Evolutionary conservation across 305 asterid species (phyloP), one percentile per base, ranked within the genome.

Genomic region (Fraxinus albicans): DNA sequence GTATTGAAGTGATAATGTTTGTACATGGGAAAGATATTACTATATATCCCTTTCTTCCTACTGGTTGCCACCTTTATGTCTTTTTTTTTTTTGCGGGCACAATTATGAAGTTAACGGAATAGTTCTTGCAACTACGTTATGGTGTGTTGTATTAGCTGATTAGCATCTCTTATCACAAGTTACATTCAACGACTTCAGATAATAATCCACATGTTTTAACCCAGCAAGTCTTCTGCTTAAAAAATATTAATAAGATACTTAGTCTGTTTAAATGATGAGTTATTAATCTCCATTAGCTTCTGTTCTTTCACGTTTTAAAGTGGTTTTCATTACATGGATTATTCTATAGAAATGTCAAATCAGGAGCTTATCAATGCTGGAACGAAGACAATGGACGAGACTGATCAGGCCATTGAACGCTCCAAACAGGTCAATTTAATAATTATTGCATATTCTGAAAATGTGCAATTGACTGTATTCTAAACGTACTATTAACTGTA

Each of bases 351-450:
- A 87, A 96, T 96, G 99, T 92, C 99, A 82, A 96, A 92, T 83
- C 98, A 95, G 88, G 95, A 95, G 94, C 99, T 96, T 80, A 81
- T 96, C 76, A 76, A 87, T 88, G 91, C 95, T 83, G 99, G 99
- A 67, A 87, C 31, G 80, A 89, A 82, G 89, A 91, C 86, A 29
- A 92, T 96, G 97, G 97, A 95, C 84, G 98, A 95, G 93, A 96
- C 99, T 82, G 99, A 96, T 88, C 98, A 96, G 86, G 94, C 99
- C 86, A 92, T 96, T 89, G 98, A 96, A 86, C 98, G 99, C 81
- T 96, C 99, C 84, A 95, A 96, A 89, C 99, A 96, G 96, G 98
- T 94, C 75, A 79, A 98, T 81, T 36, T 70, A 23, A 79, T 65
- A 77, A 38, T 81, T 81, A 38, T 78, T 76, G 19, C 42, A 73